These are phyloP conservation scores for Monosporascus sp. DNA, from an alignment of 2,329 filamentous ascomycete genomes.

Conservation along the genomic window DNA sequence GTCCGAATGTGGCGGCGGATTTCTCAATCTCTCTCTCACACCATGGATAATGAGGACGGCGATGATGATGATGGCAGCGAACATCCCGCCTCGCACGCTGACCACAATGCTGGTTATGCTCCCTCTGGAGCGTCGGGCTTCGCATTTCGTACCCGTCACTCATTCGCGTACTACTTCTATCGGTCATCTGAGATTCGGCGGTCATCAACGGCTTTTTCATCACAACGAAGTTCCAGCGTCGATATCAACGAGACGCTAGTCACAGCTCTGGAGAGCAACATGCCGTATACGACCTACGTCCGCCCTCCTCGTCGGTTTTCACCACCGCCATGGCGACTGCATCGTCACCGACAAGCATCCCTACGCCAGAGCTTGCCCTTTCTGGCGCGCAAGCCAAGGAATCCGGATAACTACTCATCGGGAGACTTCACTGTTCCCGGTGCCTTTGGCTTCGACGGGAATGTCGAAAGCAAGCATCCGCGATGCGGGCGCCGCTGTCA, in stretches of 20 bases:
- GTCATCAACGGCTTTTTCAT: conserved; percentile 7
- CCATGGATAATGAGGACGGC: conserved; percentile 13
- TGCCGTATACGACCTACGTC: not conserved
- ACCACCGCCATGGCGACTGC: not conserved
- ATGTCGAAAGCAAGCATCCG: not conserved
- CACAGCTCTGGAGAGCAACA: conserved; percentile 1
- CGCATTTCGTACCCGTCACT: conserved; percentile 2
- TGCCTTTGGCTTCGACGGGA: conserved; percentile 20
- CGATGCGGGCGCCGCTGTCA: not conserved
- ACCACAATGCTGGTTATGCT: conserved; percentile 1
- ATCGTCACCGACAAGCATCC: not conserved
- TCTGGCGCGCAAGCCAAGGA: conserved; percentile 10
- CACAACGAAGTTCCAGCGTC: conserved; percentile 5
- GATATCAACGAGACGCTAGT: conserved; percentile 8
- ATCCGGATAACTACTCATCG: conserved; percentile 1
- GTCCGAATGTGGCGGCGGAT: conserved; percentile 23
- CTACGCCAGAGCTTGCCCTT: conserved; percentile 11
- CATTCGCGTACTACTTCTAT: conserved; percentile 16
- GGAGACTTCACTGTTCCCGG: conserved; percentile 2
- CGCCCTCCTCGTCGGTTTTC: not conserved
- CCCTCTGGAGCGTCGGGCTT: not conserved
- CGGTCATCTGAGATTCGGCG: conserved; percentile 10
- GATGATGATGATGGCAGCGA: conserved; percentile 6
- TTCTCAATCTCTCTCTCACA: conserved; percentile 19
- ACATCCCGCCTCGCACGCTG: conserved; percentile 1